Evolutionary conservation across 2,329 filamentous ascomycete species (phyloP).

Genomic region (Penicillium sp.): DNA sequence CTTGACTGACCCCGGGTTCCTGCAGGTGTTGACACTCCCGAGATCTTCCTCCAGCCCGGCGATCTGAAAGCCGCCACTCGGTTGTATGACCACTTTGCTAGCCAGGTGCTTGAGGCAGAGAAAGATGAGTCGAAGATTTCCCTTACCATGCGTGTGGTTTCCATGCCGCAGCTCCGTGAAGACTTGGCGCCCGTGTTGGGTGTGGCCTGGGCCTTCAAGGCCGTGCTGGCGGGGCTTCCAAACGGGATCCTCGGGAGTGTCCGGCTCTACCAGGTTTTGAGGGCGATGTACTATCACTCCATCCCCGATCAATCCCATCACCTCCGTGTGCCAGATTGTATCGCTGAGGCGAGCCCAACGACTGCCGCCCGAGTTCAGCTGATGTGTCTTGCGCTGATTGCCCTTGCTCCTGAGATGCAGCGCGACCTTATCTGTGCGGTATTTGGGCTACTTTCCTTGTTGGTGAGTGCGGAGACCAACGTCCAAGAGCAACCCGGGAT

Average conservation of each 20-base stretch:
- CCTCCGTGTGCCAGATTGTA: constrained; percentile 20
- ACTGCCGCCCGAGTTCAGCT: constrained; percentile 31
- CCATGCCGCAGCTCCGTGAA: constrained; percentile 30
- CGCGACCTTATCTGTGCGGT: constrained; percentile 43
- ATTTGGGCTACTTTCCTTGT: constrained; percentile 38
- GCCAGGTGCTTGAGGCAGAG: constrained; percentile 40
- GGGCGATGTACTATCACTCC: constrained; percentile 30
- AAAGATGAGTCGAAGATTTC: constrained; percentile 36
- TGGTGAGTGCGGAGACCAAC: constrained; percentile 29
- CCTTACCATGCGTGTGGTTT: constrained; percentile 35
- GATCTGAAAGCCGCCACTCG: constrained; percentile 35
- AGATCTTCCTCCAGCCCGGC: constrained; percentile 39
- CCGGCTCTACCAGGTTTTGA: constrained; percentile 34
- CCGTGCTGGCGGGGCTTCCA: constrained; percentile 39
- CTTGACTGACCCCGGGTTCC: constrained; percentile 12
- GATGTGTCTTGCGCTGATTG: constrained; percentile 41
- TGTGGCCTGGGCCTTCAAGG: constrained; percentile 38
- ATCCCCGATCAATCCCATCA: constrained; percentile 15
- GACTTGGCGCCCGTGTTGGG: constrained; percentile 29
- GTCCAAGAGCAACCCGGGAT: constrained; percentile 16
- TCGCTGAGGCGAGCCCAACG: constrained; percentile 21
- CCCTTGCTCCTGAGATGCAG: constrained; percentile 40
- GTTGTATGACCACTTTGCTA: constrained; percentile 44
- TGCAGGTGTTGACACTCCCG: constrained; percentile 28
- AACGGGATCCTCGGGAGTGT: constrained; percentile 41